phyloP scores from a whole-genome alignment of 495 filamentous ascomycete genomes.

The Talaromyces wortmannii region DNA sequence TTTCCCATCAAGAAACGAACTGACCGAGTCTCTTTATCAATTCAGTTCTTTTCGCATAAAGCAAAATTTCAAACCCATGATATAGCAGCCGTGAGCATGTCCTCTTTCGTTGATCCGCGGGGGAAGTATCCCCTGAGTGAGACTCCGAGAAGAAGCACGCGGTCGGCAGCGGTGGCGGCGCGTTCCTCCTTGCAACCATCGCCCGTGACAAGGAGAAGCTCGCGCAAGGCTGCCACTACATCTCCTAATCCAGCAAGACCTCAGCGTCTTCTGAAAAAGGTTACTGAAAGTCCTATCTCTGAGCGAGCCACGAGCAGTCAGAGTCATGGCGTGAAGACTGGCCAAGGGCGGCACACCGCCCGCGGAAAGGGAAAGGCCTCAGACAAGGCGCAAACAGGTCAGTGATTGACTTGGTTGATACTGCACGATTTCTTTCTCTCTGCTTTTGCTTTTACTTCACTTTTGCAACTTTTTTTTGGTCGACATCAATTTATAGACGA shows the following conservation, averaged over 20 bases:
- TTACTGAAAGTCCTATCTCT: too few relatives aligned
- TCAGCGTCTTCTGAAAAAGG: too few relatives aligned
- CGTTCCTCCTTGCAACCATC: background rate
- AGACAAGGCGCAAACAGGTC: background rate
- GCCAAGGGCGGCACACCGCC: background rate
- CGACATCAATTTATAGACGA: background rate
- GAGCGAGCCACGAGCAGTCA: constrained; percentile 17
- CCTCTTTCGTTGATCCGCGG: background rate
- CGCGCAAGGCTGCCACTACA: background rate
- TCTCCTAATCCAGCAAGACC: constrained; percentile 3
- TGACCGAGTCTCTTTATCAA: background rate
- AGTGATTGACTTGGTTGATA: background rate
- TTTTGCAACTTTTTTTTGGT: background rate
- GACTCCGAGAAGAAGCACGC: constrained; percentile 1
- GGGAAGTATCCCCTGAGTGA: background rate
- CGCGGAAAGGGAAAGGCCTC: background rate
- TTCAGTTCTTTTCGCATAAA: background rate
- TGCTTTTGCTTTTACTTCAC: background rate
- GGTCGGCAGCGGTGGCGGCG: background rate
- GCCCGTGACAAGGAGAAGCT: background rate
- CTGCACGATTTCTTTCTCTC: background rate
- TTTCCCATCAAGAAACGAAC: background rate
- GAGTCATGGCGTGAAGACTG: constrained; percentile 12
- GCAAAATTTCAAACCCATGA: background rate
- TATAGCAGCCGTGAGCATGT: background rate